Base-by-base conservation (phyloP, 1,139 yeast genomes). In the Scheffersomyces lignicola region DNA sequence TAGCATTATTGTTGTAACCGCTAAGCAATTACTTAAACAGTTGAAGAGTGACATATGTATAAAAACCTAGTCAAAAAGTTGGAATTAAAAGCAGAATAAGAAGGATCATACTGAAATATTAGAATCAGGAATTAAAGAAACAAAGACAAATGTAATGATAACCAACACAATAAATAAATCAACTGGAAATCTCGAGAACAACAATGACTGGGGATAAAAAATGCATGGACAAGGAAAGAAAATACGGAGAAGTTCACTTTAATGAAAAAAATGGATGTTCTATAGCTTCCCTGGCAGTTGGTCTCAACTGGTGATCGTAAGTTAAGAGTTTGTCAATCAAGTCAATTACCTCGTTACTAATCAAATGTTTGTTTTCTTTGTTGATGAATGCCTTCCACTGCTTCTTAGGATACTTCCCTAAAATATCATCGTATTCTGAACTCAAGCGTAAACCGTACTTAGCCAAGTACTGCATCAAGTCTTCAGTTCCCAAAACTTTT, bases 201-300 rank as follows among this genome's bases (percentile, higher is more conserved):
- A 20, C 13, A 9, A 23, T 6, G 10, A 24, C 7, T 10, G 15
- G 7, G 7, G 28, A 10, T 24, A 24, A 24, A 8, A 24, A 24
- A 23, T 23, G 26, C 26, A 23, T 6, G 13, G 26, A 23, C 11
- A 23, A 23, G 26, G 13, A 23, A 23, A 5, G 26, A 11, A 23
- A 20, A 9, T 20, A 20, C 11, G 26, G 11, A 23, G 26, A 6
- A 23, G 5, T 14, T 7, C 13, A 8, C 28, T 26, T 26, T 16
- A 26, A 15, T 5, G 14, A 7, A 49, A 76, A 76, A 49, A 75
- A 83, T 14, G 74, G 69, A 62, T 83, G 89, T 17, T 58, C 69
- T 78, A 83, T 75, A 18, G 90, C 86, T 52, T 83, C 90, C 52
- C 73, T 70, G 1, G 92, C 92, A 3, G 92, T 83, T 26, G 84